These are phyloP conservation scores for Lactifluus piperatus DNA, from an alignment of 768 basidiomycete genomes.

Conservation along the genomic window DNA sequence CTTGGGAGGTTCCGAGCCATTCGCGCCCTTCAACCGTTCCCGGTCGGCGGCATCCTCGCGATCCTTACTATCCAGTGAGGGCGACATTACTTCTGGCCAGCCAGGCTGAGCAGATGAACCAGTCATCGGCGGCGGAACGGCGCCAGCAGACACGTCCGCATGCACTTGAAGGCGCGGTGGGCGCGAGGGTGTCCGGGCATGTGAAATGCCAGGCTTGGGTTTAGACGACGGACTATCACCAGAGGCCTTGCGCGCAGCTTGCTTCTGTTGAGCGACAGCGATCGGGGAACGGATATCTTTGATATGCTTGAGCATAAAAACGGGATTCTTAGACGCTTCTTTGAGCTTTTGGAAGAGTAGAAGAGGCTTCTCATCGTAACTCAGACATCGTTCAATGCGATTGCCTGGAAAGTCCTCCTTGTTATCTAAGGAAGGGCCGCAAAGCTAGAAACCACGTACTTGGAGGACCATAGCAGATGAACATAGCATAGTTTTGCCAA, in stretches of 20 bases:
- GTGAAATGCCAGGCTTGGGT: conserved; percentile 31
- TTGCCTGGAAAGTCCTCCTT: conserved; percentile 36
- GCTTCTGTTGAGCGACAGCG: conserved; percentile 93
- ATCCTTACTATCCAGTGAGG: conserved; percentile 39
- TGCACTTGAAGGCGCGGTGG: conserved; percentile 66
- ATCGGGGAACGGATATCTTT: conserved; percentile 97
- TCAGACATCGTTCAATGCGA: conserved; percentile 86
- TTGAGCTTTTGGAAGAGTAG: conserved; percentile 96
- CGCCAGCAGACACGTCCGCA: conserved; percentile 37
- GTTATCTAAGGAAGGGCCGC: background rate
- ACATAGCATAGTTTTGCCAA: conserved; percentile 99
- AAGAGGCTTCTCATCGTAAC: conserved; percentile 96
- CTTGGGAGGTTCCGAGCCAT: conserved; percentile 23
- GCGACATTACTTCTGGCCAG: conserved; percentile 71
- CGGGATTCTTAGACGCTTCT: conserved; percentile 94
- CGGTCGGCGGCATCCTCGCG: conserved; percentile 33
- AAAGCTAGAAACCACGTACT: conserved; percentile 39
- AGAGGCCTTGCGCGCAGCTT: conserved; percentile 77
- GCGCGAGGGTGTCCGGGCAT: conserved; percentile 32
- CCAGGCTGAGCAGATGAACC: conserved; percentile 51
- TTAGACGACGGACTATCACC: conserved; percentile 23
- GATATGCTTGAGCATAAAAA: conserved; percentile 97
- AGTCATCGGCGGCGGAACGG: conserved; percentile 43
- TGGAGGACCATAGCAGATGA: conserved; percentile 93
- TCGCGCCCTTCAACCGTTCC: conserved; percentile 8